phyloP scores from a whole-genome alignment of 495 filamentous ascomycete genomes.

The Penicillium manginii region DNA sequence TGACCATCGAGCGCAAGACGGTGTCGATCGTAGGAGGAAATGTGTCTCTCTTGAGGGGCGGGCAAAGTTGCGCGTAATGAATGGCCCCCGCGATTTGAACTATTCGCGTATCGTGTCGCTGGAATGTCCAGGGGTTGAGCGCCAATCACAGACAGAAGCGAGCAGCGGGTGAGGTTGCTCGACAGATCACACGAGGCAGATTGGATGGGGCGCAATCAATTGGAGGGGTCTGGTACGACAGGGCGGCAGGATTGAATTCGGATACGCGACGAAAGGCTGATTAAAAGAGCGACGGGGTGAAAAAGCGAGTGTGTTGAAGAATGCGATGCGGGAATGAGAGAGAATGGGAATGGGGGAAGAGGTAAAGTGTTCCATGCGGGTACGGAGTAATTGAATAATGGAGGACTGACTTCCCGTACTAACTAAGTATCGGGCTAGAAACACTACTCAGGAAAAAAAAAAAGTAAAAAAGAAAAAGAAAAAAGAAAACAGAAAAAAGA shows the following conservation, averaged over 20 bases:
- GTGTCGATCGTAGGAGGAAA: constrained; percentile 9
- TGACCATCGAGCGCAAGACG: constrained; percentile 22
- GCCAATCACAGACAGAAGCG: constrained; percentile 19
- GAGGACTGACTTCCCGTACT: too few species aligned
- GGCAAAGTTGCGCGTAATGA: constrained; percentile 9
- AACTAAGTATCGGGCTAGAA: constrained; percentile 8
- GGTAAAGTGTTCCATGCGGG: neutral
- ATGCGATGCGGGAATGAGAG: constrained; percentile 18
- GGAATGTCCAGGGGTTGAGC: constrained; percentile 18
- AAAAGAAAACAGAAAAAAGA: constrained; percentile 15
- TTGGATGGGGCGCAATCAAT: constrained; percentile 12
- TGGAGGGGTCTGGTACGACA: constrained; percentile 1
- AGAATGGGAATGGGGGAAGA: constrained; percentile 16
- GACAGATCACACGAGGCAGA: constrained; percentile 28
- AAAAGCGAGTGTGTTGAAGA: constrained; percentile 12
- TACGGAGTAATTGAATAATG: neutral
- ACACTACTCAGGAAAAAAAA: neutral
- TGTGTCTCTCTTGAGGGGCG: constrained; percentile 10
- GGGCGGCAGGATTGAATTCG: neutral
- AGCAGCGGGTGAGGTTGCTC: constrained; percentile 7
- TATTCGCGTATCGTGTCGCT: constrained; percentile 14
- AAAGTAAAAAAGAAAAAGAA: neutral
- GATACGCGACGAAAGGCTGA: neutral
- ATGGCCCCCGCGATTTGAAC: constrained; percentile 16
- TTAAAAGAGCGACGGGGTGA: constrained; percentile 3